A percentile compares a stretch with the other conserved stretches of the same genome.
These are phyloP conservation scores for Fusarium sp. DNA, from an alignment of 2,329 filamentous ascomycete species.

Conservation along the genomic window DNA sequence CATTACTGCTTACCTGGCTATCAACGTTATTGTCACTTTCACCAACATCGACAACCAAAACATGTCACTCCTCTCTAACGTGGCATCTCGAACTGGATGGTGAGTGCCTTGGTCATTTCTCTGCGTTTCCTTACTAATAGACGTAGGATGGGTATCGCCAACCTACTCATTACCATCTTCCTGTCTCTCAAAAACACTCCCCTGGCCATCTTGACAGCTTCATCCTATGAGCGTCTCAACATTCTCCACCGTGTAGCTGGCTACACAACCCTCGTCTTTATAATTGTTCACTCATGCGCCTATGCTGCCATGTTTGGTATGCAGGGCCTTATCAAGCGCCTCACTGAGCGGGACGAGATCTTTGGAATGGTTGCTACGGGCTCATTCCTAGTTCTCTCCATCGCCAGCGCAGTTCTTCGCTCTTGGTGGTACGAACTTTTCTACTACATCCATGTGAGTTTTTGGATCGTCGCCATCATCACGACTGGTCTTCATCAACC, in stretches of 20 bases:
- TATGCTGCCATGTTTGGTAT: constrained; percentile 58
- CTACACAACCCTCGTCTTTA: constrained; percentile 59
- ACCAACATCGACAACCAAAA: constrained; percentile 49
- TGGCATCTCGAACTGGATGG: constrained; percentile 56
- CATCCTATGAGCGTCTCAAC: constrained; percentile 71
- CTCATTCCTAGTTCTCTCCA: constrained; percentile 58
- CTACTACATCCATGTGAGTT: constrained; percentile 63
- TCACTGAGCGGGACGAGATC: constrained; percentile 56
- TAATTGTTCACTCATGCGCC: constrained; percentile 59
- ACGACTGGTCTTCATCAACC: constrained; percentile 66
- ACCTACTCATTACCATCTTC: constrained; percentile 65
- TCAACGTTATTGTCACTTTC: constrained; percentile 52
- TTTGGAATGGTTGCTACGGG: constrained; percentile 62
- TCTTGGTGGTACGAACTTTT: constrained; percentile 67
- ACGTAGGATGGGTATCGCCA: constrained; percentile 56
- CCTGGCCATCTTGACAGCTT: constrained; percentile 63
- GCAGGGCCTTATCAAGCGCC: constrained; percentile 41
- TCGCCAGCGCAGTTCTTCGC: constrained; percentile 58
- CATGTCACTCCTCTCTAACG: constrained; percentile 47
- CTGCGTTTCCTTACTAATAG: background rate
- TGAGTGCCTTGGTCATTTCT: constrained; percentile 31
- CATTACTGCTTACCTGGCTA: constrained; percentile 46
- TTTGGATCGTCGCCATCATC: constrained; percentile 62
- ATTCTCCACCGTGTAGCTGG: constrained; percentile 67
- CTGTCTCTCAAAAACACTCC: constrained; percentile 71